These are phyloP conservation scores for Cyclotella cryptica DNA, from an alignment of 108 stramenopile species.

Conservation along the genomic window DNA sequence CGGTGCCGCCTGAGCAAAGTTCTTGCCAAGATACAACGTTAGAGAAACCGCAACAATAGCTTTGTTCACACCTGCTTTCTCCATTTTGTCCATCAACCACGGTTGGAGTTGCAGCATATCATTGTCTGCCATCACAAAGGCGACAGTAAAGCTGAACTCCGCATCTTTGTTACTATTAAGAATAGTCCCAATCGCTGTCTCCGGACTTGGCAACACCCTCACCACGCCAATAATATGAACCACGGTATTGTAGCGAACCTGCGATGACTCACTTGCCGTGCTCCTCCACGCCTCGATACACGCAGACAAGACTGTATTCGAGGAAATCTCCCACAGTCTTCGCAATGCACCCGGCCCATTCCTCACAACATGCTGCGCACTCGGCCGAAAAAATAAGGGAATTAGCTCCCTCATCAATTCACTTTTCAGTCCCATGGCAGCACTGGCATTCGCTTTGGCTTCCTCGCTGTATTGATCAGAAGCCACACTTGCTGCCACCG, in stretches of 20 bases:
- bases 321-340: conserved; percentile 87
- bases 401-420: conserved; percentile 94
- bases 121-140: conserved; percentile 88
- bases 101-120: conserved; percentile 77
- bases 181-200: conserved; percentile 68
- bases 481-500: conserved; percentile 44
- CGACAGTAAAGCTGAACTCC: conserved; percentile 84
- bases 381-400: conserved; percentile 91
- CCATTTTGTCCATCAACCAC: conserved; percentile 77
- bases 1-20: conserved; percentile 62
- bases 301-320: conserved; percentile 83
- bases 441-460: conserved; percentile 52
- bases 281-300: conserved; percentile 91
- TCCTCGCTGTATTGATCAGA: conserved; percentile 21
- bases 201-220: conserved; percentile 72
- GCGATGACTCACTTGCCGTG: conserved; percentile 61
- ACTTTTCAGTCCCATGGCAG: conserved; percentile 82
- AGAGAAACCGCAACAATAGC: conserved; percentile 62
- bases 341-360: conserved; percentile 84
- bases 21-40: conserved; percentile 73
- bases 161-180: conserved; percentile 81
- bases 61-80: conserved; percentile 41
- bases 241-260: conserved; percentile 69
- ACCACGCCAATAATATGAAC: conserved; percentile 87
- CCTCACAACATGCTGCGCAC: conserved; percentile 67